These are phyloP conservation scores for Sutorius australiensis DNA, from an alignment of 768 basidiomycete genomes.

Conservation along the genomic window DNA sequence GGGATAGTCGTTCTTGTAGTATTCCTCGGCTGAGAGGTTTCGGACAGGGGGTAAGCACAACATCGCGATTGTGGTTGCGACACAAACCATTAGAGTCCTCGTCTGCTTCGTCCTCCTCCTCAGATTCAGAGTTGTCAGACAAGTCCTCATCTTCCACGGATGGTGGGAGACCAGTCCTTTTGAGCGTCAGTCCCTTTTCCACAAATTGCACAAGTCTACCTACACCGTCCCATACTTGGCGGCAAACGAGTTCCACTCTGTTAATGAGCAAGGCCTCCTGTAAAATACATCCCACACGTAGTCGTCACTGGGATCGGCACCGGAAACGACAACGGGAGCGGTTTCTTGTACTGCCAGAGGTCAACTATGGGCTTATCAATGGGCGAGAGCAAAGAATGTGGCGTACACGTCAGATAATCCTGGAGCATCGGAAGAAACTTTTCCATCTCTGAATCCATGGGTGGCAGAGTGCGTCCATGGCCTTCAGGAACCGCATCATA, in stretches of 20 bases:
- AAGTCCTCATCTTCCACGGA: constrained; percentile 48
- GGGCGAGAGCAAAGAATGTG: not conserved
- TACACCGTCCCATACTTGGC: constrained; percentile 65
- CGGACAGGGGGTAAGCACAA: not conserved
- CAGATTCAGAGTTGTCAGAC: constrained; percentile 61
- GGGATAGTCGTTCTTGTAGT: constrained; percentile 83
- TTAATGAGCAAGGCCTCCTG: constrained; percentile 56
- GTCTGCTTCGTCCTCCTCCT: constrained; percentile 71
- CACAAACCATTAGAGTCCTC: constrained; percentile 78
- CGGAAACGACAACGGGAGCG: constrained; percentile 7
- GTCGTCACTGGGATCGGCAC: constrained; percentile 39
- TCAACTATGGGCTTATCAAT: not conserved
- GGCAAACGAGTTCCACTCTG: constrained; percentile 55
- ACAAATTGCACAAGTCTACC: constrained; percentile 15
- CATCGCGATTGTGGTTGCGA: not conserved
- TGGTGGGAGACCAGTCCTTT: constrained; percentile 63
- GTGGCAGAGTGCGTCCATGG: constrained; percentile 26
- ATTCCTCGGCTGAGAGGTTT: constrained; percentile 60
- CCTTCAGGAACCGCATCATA: constrained; percentile 64
- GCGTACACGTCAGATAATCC: constrained; percentile 64
- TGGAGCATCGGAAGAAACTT: constrained; percentile 76
- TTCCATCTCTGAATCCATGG: constrained; percentile 60
- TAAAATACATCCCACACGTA: constrained; percentile 88
- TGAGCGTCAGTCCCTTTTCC: not conserved
- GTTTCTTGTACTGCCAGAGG: constrained; percentile 25